Evolutionary conservation across 768 basidiomycete genomes (phyloP).

Genomic region (Pulveroboletus sp.): DNA sequence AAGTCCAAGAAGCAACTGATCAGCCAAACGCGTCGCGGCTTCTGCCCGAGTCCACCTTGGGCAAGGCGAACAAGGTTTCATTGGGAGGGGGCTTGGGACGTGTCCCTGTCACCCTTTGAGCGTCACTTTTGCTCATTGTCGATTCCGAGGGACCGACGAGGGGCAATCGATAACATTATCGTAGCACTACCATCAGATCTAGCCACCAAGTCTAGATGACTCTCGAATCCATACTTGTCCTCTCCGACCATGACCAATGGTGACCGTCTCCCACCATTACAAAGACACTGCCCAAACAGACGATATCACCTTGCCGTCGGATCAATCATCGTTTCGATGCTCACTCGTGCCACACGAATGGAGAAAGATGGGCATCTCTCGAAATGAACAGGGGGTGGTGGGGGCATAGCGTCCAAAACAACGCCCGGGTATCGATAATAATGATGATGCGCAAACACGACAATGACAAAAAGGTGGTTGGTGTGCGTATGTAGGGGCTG

Average conservation of each 20-base stretch:
- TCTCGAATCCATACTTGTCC: too few species aligned
- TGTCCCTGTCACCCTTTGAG: too few species aligned
- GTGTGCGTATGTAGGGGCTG: not conserved
- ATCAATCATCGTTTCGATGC: slow-evolving; percentile 4
- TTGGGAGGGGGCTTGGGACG: too few species aligned
- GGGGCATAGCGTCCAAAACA: slow-evolving; percentile 4
- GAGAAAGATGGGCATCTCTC: not conserved
- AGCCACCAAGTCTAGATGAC: too few species aligned
- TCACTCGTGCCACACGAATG: not conserved
- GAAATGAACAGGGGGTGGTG: not conserved
- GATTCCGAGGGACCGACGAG: too few species aligned
- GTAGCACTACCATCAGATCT: too few species aligned
- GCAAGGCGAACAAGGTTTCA: too few species aligned
- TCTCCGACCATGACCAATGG: not conserved
- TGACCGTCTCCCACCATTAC: not conserved
- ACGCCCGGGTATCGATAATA: not conserved
- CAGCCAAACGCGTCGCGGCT: too few species aligned
- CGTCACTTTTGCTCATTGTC: too few species aligned
- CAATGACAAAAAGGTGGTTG: not conserved
- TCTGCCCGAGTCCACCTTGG: too few species aligned
- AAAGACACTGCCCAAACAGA: slow-evolving; percentile 1
- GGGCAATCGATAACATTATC: too few species aligned
- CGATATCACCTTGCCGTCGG: not conserved
- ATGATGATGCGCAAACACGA: not conserved
- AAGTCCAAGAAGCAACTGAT: too few species aligned